Percentiles rank a stretch among this genome's conserved stretches.
Conservation (phyloP, 202 grass and related monocot genomes). For the Schoenoplectus tabernaemontani region DNA sequence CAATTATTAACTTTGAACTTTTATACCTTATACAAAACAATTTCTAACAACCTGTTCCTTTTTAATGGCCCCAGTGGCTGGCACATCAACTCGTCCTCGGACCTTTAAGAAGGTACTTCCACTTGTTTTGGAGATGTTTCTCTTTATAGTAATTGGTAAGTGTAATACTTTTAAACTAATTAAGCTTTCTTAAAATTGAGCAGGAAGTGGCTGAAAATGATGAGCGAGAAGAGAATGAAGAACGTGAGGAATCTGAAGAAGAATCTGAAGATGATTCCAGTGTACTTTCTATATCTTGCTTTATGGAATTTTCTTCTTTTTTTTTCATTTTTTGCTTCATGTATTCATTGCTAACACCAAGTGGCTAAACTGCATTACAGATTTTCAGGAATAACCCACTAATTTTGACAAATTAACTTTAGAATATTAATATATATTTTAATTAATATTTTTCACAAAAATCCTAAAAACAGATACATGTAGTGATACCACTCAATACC, state of each 20-base stretch:
- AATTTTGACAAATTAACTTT: too few species aligned
- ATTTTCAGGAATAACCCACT: too few species aligned
- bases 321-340: background rate
- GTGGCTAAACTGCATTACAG: background rate
- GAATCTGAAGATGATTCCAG: slow-evolving; percentile 36
- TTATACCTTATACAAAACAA: background rate
- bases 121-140: background rate
- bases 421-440: background rate
- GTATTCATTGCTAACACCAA: background rate
- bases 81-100: slow-evolving; percentile 69
- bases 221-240: slow-evolving; percentile 54
- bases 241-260: slow-evolving; percentile 68
- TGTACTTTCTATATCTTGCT: background rate
- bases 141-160: background rate
- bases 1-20: background rate
- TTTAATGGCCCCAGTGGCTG: slow-evolving; percentile 64
- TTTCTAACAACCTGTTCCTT: background rate
- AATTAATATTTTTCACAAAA: background rate
- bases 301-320: background rate
- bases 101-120: slow-evolving; percentile 73
- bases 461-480: background rate
- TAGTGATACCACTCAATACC: background rate
- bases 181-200: slow-evolving; percentile 28
- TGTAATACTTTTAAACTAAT: slow-evolving; percentile 22
- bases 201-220: slow-evolving; percentile 56